These are phyloP conservation scores for Fusarium mexicanum DNA, from an alignment of 2,329 filamentous ascomycete genomes.

Conservation along the genomic window DNA sequence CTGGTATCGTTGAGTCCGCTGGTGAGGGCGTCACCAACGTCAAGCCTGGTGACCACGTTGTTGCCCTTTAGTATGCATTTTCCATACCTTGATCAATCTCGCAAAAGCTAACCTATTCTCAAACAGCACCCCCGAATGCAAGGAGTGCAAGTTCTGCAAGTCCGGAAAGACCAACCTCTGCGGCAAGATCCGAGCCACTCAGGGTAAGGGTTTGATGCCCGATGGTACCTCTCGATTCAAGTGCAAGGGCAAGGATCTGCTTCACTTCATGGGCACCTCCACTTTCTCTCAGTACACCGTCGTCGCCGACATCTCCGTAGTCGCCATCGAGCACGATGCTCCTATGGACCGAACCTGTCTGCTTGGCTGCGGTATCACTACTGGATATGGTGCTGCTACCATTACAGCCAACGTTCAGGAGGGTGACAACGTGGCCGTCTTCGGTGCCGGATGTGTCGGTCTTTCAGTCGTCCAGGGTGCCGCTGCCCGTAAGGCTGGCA, in stretches of 20 bases:
- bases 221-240: conserved; percentile 95
- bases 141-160: conserved; percentile 99
- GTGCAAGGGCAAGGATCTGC: conserved; percentile 91
- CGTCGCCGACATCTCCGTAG: conserved; percentile 97
- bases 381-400: conserved; percentile 93
- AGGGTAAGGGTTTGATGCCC: conserved; percentile 96
- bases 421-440: conserved; percentile 89
- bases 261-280: conserved; percentile 99
- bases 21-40: conserved; percentile 95
- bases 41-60: conserved; percentile 91
- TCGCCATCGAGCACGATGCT: conserved; percentile 88
- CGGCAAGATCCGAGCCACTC: conserved; percentile 97
- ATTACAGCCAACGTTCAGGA: conserved; percentile 93
- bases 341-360: conserved; percentile 96
- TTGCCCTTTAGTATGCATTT: conserved; percentile 79
- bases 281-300: conserved; percentile 99
- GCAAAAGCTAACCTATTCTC: conserved; percentile 9
- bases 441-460: conserved; percentile 95
- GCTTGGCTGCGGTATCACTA: conserved; percentile 97
- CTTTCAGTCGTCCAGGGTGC: conserved; percentile 95
- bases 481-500: conserved; percentile 80
- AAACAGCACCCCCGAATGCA: conserved; percentile 89
- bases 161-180: conserved; percentile 99
- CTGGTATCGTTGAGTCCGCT: conserved; percentile 90
- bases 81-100: background rate